Evolutionary conservation across 768 basidiomycete species (phyloP), one percentile per base, ranked within the genome.

Genomic region (Pleurotus citrinopileatus): DNA sequence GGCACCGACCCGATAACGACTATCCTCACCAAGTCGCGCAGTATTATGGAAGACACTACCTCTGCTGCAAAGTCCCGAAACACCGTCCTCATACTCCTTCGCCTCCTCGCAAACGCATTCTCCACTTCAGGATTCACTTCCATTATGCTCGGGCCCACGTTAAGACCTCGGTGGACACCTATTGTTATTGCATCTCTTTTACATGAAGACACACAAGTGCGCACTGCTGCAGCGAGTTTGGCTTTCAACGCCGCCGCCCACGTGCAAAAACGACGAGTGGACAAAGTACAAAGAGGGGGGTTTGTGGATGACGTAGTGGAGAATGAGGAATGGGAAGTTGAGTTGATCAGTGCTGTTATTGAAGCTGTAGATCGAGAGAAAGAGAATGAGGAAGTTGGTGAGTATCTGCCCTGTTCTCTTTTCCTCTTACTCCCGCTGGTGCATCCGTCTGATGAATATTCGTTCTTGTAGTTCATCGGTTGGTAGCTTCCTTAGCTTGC

Each of bases 261-360:
- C 61, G 60, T 91, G 43, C 91, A 94, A 73, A 78, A 74, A 55
- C 73, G 70, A 13, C 71, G 87, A 37, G 74, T 86, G 10, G 82
- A 78, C 2, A 60, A 54, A 3, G 69, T 71, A 22, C 67, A 63
- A 34, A 69, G 68, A 20, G 70, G 59, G 12, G 61, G 59, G 19
- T 63, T 64, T 34, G 67, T 65, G 25, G 63, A 56, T n/a, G 69
- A 67, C 2, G 75, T 73, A 23, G 73, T 70, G 13, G 84, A 81
- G 48, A 82, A 84, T 52, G 90, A 79, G 17, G 94, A 94, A 52
- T 95, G 91, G 91, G 85, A 92, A 62, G 74, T 89, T 0, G 95
- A 97, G 72, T 68, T 96, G 27, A 73, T 86, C 2, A 90, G 87
- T 61, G 95, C 90, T 0, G 63, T 97, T n/a, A 65, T 94, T 0